Percentiles rank a stretch among this genome's conserved stretches.
Evolutionary conservation across 2,329 filamentous ascomycete species (phyloP).

Genomic region (Fusarium luffae): DNA sequence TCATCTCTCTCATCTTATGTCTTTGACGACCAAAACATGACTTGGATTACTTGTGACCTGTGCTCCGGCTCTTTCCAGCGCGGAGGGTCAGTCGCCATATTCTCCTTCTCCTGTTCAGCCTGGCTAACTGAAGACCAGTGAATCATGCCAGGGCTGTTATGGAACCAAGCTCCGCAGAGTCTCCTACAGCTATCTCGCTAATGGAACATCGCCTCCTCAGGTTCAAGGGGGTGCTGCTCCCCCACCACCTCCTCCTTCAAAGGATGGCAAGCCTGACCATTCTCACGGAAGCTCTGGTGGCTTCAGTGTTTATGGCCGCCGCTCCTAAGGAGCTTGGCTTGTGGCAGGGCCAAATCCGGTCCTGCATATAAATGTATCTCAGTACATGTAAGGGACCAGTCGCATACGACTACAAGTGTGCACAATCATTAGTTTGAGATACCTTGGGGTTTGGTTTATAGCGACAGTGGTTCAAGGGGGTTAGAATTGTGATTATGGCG

Average conservation of each 20-base stretch:
- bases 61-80: constrained; percentile 42
- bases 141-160: constrained; percentile 38
- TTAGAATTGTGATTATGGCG: constrained; percentile 1
- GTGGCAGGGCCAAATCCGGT: no score
- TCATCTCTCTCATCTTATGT: constrained; percentile 27
- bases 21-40: constrained; percentile 42
- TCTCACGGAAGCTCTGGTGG: constrained; percentile 26
- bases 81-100: constrained; percentile 21
- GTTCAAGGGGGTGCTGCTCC: constrained; percentile 20
- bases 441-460: constrained; percentile 24
- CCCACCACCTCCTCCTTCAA: constrained; percentile 29
- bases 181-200: constrained; percentile 36
- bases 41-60: constrained; percentile 43
- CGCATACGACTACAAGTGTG: constrained; percentile 29
- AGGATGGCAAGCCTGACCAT: constrained; percentile 21
- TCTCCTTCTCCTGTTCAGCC: neutral
- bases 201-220: constrained; percentile 14
- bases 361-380: constrained; percentile 27
- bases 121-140: constrained; percentile 6
- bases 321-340: neutral
- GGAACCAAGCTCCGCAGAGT: constrained; percentile 42
- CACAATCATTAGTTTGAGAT: constrained; percentile 29
- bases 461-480: neutral
- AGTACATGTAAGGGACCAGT: constrained; percentile 36
- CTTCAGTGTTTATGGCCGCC: constrained; percentile 25